Evolutionary conservation across 768 basidiomycete genomes (phyloP).

Genomic region (Collybia sp.): DNA sequence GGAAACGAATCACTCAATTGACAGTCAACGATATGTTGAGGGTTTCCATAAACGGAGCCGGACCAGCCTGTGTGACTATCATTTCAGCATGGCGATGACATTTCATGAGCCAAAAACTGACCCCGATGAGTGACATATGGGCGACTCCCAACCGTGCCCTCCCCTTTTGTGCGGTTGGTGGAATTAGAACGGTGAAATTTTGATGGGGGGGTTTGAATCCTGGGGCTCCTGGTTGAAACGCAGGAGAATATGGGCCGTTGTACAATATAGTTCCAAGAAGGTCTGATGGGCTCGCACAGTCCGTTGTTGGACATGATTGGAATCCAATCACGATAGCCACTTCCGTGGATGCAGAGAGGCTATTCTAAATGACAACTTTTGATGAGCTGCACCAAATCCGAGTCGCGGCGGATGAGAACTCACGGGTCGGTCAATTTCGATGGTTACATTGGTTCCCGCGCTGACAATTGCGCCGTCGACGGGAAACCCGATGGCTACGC

Average conservation of each 20-base stretch:
- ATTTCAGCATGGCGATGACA: too few relatives aligned
- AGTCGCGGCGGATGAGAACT: conserved; percentile 4
- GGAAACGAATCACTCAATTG: too few relatives aligned
- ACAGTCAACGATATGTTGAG: too few relatives aligned
- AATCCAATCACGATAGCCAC: neutral
- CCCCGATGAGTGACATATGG: neutral
- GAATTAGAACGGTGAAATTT: neutral
- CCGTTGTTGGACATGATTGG: neutral
- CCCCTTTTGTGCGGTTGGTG: neutral
- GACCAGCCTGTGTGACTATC: too few relatives aligned
- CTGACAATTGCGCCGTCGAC: conserved; percentile 12
- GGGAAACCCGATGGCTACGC: conserved; percentile 24
- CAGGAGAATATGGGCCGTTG: conserved; percentile 19
- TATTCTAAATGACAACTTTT: neutral
- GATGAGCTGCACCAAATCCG: neutral
- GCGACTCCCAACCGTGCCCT: neutral
- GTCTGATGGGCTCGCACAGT: conserved; percentile 4
- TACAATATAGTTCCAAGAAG: conserved; percentile 24
- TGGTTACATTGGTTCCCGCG: conserved; percentile 22
- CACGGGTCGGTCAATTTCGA: conserved; percentile 28
- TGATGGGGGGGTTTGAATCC: neutral
- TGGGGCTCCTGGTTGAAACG: conserved; percentile 8
- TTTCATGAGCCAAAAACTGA: neutral
- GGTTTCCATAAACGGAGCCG: too few relatives aligned
- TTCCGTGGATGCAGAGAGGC: neutral